These are phyloP conservation scores for Podaxis carcinomalis DNA, from an alignment of 768 basidiomycete genomes.

Conservation along the genomic window DNA sequence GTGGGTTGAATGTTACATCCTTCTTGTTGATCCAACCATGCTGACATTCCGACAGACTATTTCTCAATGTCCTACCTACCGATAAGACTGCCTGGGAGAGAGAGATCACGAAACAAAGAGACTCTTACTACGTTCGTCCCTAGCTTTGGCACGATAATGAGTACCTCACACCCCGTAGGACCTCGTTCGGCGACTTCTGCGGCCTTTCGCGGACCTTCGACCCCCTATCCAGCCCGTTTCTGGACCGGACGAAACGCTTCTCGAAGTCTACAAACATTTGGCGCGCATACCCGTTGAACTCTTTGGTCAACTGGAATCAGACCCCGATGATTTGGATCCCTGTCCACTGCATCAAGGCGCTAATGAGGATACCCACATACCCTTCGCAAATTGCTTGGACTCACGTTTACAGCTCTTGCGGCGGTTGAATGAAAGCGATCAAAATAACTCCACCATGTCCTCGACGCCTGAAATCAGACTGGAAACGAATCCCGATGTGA, in stretches of 20 bases:
- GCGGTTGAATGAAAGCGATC: constrained; percentile 19
- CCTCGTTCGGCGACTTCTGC: constrained; percentile 59
- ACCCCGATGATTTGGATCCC: constrained; percentile 36
- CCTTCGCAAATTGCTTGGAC: constrained; percentile 50
- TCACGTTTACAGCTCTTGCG: constrained; percentile 45
- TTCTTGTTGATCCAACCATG: not conserved
- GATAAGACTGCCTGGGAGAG: constrained; percentile 55
- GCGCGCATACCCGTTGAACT: constrained; percentile 48
- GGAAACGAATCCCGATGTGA: constrained; percentile 23
- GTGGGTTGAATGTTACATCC: constrained; percentile 33
- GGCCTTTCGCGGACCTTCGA: constrained; percentile 44
- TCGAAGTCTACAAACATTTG: constrained; percentile 51
- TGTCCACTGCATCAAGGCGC: constrained; percentile 52
- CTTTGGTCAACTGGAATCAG: constrained; percentile 46
- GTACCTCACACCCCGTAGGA: constrained; percentile 38
- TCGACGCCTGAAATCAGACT: constrained; percentile 34
- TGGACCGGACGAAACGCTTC: constrained; percentile 41
- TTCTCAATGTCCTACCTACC: constrained; percentile 58
- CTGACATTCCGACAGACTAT: constrained; percentile 36
- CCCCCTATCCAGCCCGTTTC: constrained; percentile 33
- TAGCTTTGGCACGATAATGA: not conserved
- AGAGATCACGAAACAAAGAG: constrained; percentile 56
- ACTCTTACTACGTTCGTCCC: constrained; percentile 65
- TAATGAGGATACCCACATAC: constrained; percentile 41
- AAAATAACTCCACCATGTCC: constrained; percentile 32